Evolutionary conservation across 2,329 filamentous ascomycete genomes (phyloP).

Genomic region (Simplicillium aogashimaense): DNA sequence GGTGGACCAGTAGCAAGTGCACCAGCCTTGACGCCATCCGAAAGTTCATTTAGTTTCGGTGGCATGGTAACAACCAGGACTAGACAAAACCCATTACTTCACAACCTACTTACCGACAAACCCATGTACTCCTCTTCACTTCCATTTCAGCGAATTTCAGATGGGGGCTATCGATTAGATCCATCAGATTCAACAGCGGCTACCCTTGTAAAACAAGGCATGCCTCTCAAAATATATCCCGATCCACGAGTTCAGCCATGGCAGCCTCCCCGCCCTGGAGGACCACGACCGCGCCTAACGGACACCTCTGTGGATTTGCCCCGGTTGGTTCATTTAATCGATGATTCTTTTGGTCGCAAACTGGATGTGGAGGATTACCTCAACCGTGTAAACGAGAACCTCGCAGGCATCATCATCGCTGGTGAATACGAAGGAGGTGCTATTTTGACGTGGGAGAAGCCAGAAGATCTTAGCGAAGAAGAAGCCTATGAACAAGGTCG

Average conservation of each 20-base stretch:
- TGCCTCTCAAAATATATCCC: conserved; percentile 78
- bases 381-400: conserved; percentile 63
- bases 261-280: conserved; percentile 52
- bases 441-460: conserved; percentile 87
- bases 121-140: conserved; percentile 87
- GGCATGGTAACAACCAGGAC: conserved; percentile 44
- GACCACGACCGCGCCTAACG: conserved; percentile 57
- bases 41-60: conserved; percentile 39
- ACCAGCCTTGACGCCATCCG: conserved; percentile 24
- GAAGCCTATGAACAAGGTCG: conserved; percentile 44
- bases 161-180: conserved; percentile 21
- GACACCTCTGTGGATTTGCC: conserved; percentile 76
- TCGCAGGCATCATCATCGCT: conserved; percentile 89
- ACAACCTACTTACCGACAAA: conserved; percentile 93
- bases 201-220: conserved; percentile 83
- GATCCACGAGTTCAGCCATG: conserved; percentile 61
- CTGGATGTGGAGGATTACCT: conserved; percentile 80
- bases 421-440: conserved; percentile 95
- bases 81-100: conserved; percentile 74
- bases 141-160: conserved; percentile 55
- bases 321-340: conserved; percentile 75
- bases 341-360: conserved; percentile 83
- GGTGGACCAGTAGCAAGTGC: conserved; percentile 24
- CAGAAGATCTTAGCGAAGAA: conserved; percentile 47
- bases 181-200: conserved; percentile 34